Evolutionary conservation across 352 stramenopile genomes (phyloP).

Genomic region (Phytopythium boreale): DNA sequence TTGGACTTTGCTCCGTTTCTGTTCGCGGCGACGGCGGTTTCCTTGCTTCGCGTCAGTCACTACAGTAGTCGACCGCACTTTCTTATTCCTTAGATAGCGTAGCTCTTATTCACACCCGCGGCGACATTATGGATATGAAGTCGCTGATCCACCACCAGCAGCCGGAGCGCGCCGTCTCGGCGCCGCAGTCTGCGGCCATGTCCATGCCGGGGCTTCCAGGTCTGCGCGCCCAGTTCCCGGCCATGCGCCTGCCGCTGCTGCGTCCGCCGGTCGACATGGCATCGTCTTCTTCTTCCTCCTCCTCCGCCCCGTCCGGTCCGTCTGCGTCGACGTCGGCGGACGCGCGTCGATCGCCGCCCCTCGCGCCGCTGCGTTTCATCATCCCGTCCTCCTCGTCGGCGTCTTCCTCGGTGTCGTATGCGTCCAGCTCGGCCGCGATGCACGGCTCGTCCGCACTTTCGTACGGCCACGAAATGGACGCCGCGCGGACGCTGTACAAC

Average conservation of each 20-base stretch:
- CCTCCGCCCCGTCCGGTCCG: not conserved
- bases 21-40: no score
- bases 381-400: constrained; percentile 52
- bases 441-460: constrained; percentile 8
- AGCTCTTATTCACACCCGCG: not conserved
- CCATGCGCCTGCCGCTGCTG: constrained; percentile 41
- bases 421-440: not conserved
- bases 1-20: not conserved
- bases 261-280: constrained; percentile 11
- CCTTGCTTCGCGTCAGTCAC: no score
- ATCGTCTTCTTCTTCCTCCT: not conserved
- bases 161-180: constrained; percentile 15
- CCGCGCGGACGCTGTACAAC: constrained; percentile 6
- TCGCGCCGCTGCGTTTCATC: constrained; percentile 74
- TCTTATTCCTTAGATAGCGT: not conserved
- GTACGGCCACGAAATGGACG: constrained; percentile 9
- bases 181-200: constrained; percentile 12
- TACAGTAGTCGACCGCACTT: constrained; percentile 10
- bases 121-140: constrained; percentile 62
- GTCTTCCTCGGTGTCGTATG: not conserved
- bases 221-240: constrained; percentile 41
- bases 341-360: constrained; percentile 30
- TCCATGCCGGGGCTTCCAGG: constrained; percentile 22
- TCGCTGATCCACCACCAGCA: constrained; percentile 55
- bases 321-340: not conserved